A percentile compares a stretch with the other conserved stretches of the same genome.
phyloP scores from a whole-genome alignment of 169 alveolate genomes.

The Cyclospora cayetanensis region DNA sequence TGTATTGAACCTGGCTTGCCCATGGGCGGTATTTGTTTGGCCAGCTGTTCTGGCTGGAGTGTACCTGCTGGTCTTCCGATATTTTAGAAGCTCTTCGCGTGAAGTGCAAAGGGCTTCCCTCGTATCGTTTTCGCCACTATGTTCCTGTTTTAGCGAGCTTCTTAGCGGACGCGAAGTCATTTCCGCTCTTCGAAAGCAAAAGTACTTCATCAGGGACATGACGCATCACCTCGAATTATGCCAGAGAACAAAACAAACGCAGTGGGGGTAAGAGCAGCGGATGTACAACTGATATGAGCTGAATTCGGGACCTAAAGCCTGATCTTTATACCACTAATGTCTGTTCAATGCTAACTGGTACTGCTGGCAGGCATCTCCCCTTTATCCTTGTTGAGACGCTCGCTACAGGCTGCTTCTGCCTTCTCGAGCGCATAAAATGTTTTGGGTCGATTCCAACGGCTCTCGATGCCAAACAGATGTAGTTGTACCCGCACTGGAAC shows the following conservation, averaged over 20 bases:
- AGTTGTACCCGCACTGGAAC: background rate
- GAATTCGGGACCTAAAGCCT: too few relatives aligned
- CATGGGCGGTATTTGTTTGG: slow-evolving; percentile 69
- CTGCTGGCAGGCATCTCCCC: too few relatives aligned
- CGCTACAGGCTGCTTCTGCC: too few relatives aligned
- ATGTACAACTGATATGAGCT: too few relatives aligned
- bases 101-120: slow-evolving; percentile 76
- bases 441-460: too few relatives aligned
- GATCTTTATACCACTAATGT: too few relatives aligned
- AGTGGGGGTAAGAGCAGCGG: slow-evolving; percentile 63
- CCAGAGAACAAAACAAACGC: slow-evolving; percentile 51
- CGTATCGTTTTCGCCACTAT: slow-evolving; percentile 62
- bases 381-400: too few relatives aligned
- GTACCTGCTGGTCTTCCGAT: slow-evolving; percentile 74
- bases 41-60: slow-evolving; percentile 73
- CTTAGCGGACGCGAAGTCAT: slow-evolving; percentile 34
- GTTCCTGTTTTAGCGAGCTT: slow-evolving; percentile 60
- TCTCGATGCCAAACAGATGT: background rate
- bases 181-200: slow-evolving; percentile 21
- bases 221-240: slow-evolving; percentile 32
- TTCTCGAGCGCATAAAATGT: too few relatives aligned
- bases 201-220: background rate
- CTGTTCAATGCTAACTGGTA: too few relatives aligned
- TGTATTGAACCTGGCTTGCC: slow-evolving; percentile 68
- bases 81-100: slow-evolving; percentile 76